Conservation (phyloP, 371 early-diverging fungal species). For the Mortierella sp. region DNA sequence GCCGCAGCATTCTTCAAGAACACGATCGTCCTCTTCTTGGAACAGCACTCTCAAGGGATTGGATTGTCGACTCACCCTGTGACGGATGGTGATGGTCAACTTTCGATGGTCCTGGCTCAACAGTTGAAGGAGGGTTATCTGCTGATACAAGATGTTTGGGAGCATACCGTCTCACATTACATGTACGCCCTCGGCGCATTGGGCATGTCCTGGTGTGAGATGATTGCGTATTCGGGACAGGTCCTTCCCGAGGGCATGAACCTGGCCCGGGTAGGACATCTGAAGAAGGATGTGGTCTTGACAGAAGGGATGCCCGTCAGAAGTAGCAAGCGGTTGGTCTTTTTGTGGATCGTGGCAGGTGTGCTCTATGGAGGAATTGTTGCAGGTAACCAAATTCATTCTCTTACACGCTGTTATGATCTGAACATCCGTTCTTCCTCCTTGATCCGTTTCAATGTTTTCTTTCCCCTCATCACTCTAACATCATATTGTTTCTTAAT, state of each 20-base stretch:
- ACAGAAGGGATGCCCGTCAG: not conserved
- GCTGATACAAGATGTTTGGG: conserved; percentile 66
- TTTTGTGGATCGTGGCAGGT: conserved; percentile 32
- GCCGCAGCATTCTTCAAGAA: conserved; percentile 47
- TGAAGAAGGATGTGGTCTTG: not conserved
- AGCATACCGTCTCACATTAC: conserved; percentile 69
- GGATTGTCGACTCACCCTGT: conserved; percentile 38
- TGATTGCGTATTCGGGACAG: conserved; percentile 57
- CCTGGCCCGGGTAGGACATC: conserved; percentile 25
- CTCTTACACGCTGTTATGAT: too few relatives aligned
- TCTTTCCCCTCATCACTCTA: too few relatives aligned
- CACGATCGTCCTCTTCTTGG: conserved; percentile 31
- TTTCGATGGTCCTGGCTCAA: conserved; percentile 25
- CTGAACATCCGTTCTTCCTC: too few relatives aligned
- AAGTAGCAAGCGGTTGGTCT: conserved; percentile 24
- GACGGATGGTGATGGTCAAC: conserved; percentile 27
- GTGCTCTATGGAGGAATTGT: conserved; percentile 44
- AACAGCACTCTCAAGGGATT: conserved; percentile 31
- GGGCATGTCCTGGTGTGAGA: conserved; percentile 68
- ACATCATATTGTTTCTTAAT: too few relatives aligned
- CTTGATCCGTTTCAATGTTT: too few relatives aligned
- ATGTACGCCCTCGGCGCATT: conserved; percentile 69
- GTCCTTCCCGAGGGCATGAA: conserved; percentile 18
- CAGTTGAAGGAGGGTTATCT: conserved; percentile 60
- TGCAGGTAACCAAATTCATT: conserved; percentile 41